These are phyloP conservation scores for Penicillium digitatum DNA, from an alignment of 2,329 filamentous ascomycete species.

Conservation along the genomic window DNA sequence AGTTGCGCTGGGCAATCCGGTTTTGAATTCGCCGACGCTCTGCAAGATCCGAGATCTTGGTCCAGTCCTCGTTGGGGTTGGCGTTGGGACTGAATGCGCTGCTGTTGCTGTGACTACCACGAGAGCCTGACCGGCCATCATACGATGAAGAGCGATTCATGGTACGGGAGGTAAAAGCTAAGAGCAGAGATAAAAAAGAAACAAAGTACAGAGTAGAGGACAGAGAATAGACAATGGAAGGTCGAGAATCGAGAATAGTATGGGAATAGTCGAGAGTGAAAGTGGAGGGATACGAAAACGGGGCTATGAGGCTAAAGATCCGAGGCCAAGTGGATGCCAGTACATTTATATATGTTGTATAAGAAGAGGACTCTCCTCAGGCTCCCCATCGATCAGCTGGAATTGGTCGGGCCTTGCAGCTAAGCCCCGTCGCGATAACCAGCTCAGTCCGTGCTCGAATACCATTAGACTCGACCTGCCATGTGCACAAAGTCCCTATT, in stretches of 20 bases:
- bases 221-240: background rate
- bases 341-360: slow-evolving; percentile 24
- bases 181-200: slow-evolving; percentile 4
- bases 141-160: slow-evolving; percentile 33
- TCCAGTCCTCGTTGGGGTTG: slow-evolving; percentile 97
- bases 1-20: slow-evolving; percentile 94
- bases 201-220: slow-evolving; percentile 5
- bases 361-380: background rate
- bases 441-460: slow-evolving; percentile 15
- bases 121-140: slow-evolving; percentile 43
- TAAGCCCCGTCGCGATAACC: slow-evolving; percentile 23
- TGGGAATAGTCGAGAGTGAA: background rate
- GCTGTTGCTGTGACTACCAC: slow-evolving; percentile 72
- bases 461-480: slow-evolving; percentile 20
- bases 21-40: slow-evolving; percentile 94
- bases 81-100: slow-evolving; percentile 93
- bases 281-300: slow-evolving; percentile 1
- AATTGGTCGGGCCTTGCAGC: slow-evolving; percentile 20
- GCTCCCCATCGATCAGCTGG: slow-evolving; percentile 23
- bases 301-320: slow-evolving; percentile 1
- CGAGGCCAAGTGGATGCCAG: slow-evolving; percentile 2
- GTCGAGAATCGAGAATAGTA: no score
- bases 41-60: slow-evolving; percentile 94
- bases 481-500: slow-evolving; percentile 14
- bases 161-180: slow-evolving; percentile 8